These are phyloP conservation scores for Peronosclerospora sorghi DNA, from an alignment of 352 stramenopile genomes.

Conservation along the genomic window DNA sequence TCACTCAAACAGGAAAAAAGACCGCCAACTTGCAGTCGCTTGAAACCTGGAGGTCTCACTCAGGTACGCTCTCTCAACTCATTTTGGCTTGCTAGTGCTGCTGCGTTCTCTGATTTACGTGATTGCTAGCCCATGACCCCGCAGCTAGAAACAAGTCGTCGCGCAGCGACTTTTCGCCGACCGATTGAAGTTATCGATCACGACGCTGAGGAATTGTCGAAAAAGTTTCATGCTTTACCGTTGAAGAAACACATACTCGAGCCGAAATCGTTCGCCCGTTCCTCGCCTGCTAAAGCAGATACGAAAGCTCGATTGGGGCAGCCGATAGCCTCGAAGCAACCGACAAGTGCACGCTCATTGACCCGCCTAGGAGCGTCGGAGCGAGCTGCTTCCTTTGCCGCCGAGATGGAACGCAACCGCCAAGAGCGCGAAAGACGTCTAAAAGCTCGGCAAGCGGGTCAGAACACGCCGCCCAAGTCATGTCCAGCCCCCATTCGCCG, in stretches of 20 bases:
- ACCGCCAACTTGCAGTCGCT: conserved; percentile 13
- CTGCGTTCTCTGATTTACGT: too few species aligned
- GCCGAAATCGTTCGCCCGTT: conserved; percentile 18
- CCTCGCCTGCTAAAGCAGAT: conserved; percentile 19
- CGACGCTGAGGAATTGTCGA: conserved; percentile 57
- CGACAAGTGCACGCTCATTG: conserved; percentile 26
- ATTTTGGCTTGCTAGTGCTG: neutral
- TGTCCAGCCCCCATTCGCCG: conserved; percentile 9
- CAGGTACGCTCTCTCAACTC: conserved; percentile 18
- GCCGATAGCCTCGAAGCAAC: conserved; percentile 31
- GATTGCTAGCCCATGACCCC: conserved; percentile 37
- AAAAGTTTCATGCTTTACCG: conserved; percentile 70
- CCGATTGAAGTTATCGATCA: conserved; percentile 50
- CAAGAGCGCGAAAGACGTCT: conserved; percentile 32
- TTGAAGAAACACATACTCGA: conserved; percentile 48
- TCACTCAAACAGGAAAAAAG: conserved; percentile 18
- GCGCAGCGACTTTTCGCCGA: conserved; percentile 42
- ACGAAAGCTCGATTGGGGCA: conserved; percentile 29
- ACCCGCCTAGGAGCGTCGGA: conserved; percentile 21
- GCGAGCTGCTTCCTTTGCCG: conserved; percentile 18
- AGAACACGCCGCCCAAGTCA: conserved; percentile 6
- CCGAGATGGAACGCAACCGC: conserved; percentile 29
- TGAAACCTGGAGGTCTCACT: conserved; percentile 23
- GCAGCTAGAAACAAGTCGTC: conserved; percentile 51
- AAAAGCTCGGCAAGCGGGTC: conserved; percentile 16